Evolutionary conservation across 768 basidiomycete species (phyloP), one percentile per base, ranked within the genome.

Genomic region (Boletus tomentosulus): DNA sequence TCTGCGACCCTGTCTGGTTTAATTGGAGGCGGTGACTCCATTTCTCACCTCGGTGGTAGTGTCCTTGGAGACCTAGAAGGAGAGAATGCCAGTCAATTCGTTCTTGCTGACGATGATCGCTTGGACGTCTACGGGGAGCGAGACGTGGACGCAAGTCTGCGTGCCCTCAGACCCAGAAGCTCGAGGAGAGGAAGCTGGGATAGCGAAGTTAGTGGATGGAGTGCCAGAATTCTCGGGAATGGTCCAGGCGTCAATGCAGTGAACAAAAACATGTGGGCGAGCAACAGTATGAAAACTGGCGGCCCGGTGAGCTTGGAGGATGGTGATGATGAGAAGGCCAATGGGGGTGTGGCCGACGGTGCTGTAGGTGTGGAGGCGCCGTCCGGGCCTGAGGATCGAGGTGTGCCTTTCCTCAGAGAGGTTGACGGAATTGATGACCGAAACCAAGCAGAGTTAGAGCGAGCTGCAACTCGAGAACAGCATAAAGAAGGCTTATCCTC

Each of bases 181-280:
- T 90, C 89, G 9, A 78, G 92, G 62, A 77, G 91, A 62, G 88
- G 89, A 0, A 95, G 92, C 63, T 95, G 93, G 89, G 95, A 90
- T 61, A 94, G 92, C 62, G 88, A 87, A 64, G 86, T 82, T 25
- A 93, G 89, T 59, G 80, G 87, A 41, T 95, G 92, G 92, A 92
- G 90, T 66, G 91, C 92, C 6, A 74, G 78, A 56, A 71, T 87
- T 30, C 66, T 72, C 6, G 80, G 80, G 42, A 70, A 67, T 19
- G 77, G 74, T 3, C 71, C 75, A 8, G 78, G 77, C 24, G 74
- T 78, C 6, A 71, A 79, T 1, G 65, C 64, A 24, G 74, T 79
- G 57, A 84, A 81, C 57, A 78, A 81, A 59, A 86, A 82, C 54
- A 55, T 83, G 30, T 82, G 85, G 79, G 80, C 81, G 8, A 75